A percentile compares a stretch with the other conserved stretches of the same genome.
phyloP scores from a whole-genome alignment of 164 flowering plant genomes.

The Nymphaea thermarum region DNA sequence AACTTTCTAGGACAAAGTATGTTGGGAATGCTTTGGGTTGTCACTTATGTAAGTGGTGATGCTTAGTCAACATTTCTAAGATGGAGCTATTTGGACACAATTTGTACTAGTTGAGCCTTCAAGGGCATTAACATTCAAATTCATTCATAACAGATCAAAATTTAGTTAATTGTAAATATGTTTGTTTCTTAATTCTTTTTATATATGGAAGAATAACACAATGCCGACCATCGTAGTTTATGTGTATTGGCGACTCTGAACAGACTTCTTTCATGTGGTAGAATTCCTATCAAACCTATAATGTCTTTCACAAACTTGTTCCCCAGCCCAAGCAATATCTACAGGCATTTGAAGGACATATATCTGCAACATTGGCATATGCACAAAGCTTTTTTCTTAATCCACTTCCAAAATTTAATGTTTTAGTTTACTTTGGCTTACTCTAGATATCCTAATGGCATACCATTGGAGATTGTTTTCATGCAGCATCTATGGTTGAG shows the following conservation, averaged over 20 bases:
- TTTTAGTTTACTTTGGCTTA: conserved; percentile 24
- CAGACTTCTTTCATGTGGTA: conserved; percentile 17
- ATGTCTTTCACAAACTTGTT: conserved; percentile 66
- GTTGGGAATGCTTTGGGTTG: too few relatives aligned
- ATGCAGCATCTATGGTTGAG: conserved; percentile 75
- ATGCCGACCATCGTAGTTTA: neutral
- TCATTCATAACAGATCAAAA: too few relatives aligned
- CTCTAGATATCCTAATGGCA: conserved; percentile 98
- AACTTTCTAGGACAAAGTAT: too few relatives aligned
- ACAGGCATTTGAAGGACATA: conserved; percentile 46
- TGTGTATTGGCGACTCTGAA: neutral
- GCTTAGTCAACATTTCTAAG: too few relatives aligned
- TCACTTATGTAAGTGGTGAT: too few relatives aligned
- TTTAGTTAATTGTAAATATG: too few relatives aligned
- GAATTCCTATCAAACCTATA: conserved; percentile 83
- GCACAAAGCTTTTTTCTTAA: neutral
- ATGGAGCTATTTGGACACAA: too few relatives aligned
- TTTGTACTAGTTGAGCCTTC: too few relatives aligned
- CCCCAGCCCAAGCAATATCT: conserved; percentile 81
- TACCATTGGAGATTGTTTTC: conserved; percentile 56
- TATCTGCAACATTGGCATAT: neutral
- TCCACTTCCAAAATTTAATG: neutral
- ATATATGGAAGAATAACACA: too few relatives aligned
- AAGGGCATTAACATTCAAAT: too few relatives aligned
- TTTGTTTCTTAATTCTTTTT: too few relatives aligned